Percentiles rank a stretch among this genome's conserved stretches.
phyloP scores from a whole-genome alignment of 176 grass and related monocot species.

The Hyparrhenia diplandra region DNA sequence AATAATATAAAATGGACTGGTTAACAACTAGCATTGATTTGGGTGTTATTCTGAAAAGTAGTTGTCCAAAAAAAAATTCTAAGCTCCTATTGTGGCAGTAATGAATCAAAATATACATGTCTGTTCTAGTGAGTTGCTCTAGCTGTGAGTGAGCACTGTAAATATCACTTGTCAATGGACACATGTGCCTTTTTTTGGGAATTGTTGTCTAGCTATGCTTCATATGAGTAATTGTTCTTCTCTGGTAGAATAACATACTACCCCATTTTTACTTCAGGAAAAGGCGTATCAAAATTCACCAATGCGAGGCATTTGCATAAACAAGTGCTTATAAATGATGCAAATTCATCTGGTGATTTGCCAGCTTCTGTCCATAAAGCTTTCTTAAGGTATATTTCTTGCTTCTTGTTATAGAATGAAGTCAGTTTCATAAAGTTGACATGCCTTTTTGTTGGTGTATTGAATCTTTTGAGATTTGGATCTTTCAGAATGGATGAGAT shows the following conservation, averaged over 20 bases:
- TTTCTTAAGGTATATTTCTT: constrained; percentile 69
- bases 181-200: background rate
- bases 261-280: constrained; percentile 54
- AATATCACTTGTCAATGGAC: background rate
- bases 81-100: background rate
- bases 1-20: background rate
- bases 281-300: constrained; percentile 86
- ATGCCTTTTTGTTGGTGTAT: constrained; percentile 1
- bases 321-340: constrained; percentile 66
- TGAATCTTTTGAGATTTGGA: constrained; percentile 1
- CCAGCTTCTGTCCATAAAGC: constrained; percentile 50
- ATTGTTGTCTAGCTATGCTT: background rate
- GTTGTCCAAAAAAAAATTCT: background rate
- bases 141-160: background rate
- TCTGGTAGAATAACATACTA: background rate
- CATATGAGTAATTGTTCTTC: background rate
- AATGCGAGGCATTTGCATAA: constrained; percentile 75
- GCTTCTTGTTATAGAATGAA: background rate
- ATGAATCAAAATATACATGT: background rate
- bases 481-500: constrained; percentile 95
- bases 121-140: background rate
- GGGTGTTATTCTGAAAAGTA: background rate
- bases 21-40: background rate
- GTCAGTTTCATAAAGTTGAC: background rate
- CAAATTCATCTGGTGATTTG: constrained; percentile 60